Evolutionary conservation across 2,329 filamentous ascomycete genomes (phyloP).

Genomic region (Aureobasidium subglaciale): DNA sequence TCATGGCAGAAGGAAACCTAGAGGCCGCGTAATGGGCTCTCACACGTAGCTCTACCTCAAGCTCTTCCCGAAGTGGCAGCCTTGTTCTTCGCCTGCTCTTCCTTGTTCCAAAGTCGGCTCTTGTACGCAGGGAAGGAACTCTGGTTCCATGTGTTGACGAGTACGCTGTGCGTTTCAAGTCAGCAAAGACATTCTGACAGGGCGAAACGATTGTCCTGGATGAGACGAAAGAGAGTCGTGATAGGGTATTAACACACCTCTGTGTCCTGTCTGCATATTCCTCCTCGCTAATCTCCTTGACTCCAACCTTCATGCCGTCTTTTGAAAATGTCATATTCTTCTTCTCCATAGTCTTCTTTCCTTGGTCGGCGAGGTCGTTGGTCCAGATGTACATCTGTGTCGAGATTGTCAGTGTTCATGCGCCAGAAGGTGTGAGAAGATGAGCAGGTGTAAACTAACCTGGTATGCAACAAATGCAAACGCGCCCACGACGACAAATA

Average conservation of each 20-base stretch:
- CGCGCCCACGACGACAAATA: slow-evolving; percentile 51
- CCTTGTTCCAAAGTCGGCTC: slow-evolving; percentile 25
- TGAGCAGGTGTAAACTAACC: slow-evolving; percentile 21
- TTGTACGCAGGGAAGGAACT: slow-evolving; percentile 32
- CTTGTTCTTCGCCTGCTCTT: slow-evolving; percentile 17
- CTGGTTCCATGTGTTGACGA: slow-evolving; percentile 46
- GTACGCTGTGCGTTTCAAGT: slow-evolving; percentile 25
- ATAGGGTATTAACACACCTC: slow-evolving; percentile 31
- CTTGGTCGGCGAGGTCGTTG: slow-evolving; percentile 57
- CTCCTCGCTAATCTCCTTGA: slow-evolving; percentile 62
- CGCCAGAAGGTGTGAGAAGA: neutral
- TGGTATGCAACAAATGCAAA: slow-evolving; percentile 63
- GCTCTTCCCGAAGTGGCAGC: neutral
- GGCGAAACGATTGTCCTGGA: neutral
- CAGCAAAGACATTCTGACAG: neutral
- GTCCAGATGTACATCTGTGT: slow-evolving; percentile 57
- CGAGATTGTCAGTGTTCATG: neutral
- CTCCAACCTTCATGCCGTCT: slow-evolving; percentile 62
- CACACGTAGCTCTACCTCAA: neutral
- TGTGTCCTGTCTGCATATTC: slow-evolving; percentile 69
- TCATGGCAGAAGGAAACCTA: neutral
- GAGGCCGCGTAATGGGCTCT: neutral
- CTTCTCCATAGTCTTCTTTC: slow-evolving; percentile 63
- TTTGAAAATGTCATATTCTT: slow-evolving; percentile 71
- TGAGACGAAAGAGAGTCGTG: neutral